A percentile compares a stretch with the other conserved stretches of the same genome.
Evolutionary conservation across 306 rosid genomes (phyloP).

Genomic region (Inga oerstediana): DNA sequence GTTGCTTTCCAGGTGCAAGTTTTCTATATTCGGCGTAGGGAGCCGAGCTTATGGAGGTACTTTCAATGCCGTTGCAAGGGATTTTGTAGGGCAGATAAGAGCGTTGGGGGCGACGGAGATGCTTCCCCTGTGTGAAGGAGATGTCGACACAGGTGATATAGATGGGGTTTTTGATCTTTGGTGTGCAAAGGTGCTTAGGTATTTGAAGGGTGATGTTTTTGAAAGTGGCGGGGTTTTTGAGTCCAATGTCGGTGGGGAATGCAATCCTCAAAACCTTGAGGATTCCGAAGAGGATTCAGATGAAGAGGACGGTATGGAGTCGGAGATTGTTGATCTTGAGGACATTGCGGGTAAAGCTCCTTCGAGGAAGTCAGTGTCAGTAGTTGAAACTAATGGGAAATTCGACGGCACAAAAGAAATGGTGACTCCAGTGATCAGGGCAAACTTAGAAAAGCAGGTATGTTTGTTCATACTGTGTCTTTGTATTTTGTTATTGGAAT

Average conservation of each 20-base stretch:
- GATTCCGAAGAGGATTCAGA: slow-evolving; percentile 56
- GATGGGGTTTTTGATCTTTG: slow-evolving; percentile 68
- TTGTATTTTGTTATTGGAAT: background rate
- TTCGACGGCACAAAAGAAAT: slow-evolving; percentile 69
- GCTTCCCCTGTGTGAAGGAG: slow-evolving; percentile 72
- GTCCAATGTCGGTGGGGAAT: slow-evolving; percentile 42
- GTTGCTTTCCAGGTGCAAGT: slow-evolving; percentile 59
- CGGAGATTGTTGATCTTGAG: slow-evolving; percentile 88
- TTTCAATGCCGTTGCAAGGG: slow-evolving; percentile 76
- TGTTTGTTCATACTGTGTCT: background rate
- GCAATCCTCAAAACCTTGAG: slow-evolving; percentile 46
- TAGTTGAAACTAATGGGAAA: slow-evolving; percentile 60
- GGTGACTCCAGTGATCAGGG: slow-evolving; percentile 94
- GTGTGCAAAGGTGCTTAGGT: slow-evolving; percentile 57
- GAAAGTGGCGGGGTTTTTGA: slow-evolving; percentile 43
- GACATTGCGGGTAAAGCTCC: slow-evolving; percentile 97
- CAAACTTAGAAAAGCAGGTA: slow-evolving; percentile 92
- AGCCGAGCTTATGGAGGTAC: slow-evolving; percentile 70
- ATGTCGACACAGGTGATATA: slow-evolving; percentile 70
- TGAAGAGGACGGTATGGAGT: slow-evolving; percentile 43
- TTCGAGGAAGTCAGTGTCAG: slow-evolving; percentile 52
- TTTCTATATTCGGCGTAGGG: slow-evolving; percentile 86
- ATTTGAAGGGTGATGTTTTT: slow-evolving; percentile 52
- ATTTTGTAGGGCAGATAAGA: slow-evolving; percentile 54
- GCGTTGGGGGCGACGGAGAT: slow-evolving; percentile 78